Evolutionary conservation across 164 flowering plant genomes (phyloP).

Genomic region (Piper longum): DNA sequence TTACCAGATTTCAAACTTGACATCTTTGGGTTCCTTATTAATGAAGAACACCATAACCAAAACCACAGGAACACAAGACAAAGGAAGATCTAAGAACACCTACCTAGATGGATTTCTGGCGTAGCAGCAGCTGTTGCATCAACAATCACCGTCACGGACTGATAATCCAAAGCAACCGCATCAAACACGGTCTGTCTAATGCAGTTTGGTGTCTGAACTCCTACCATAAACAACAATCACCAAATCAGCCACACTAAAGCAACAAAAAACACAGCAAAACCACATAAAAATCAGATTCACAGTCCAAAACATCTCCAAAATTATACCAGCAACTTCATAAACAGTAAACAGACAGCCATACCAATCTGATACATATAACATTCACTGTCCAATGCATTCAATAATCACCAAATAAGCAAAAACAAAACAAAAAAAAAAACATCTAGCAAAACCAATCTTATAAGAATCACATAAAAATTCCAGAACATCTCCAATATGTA

Average conservation of each 20-base stretch:
- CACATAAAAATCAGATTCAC: neutral
- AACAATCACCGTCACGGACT: slow-evolving; percentile 51
- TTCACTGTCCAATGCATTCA: neutral
- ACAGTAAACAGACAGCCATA: too few species aligned
- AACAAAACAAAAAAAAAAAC: neutral
- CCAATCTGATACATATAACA: too few species aligned
- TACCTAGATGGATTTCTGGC: slow-evolving; percentile 66
- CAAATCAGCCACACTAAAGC: neutral
- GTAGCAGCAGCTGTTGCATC: slow-evolving; percentile 98
- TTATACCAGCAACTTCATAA: slow-evolving; percentile 48
- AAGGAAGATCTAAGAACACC: neutral
- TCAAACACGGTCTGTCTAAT: slow-evolving; percentile 90
- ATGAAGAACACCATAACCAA: neutral
- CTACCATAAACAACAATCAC: slow-evolving; percentile 16
- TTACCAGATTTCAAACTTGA: neutral
- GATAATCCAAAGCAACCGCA: slow-evolving; percentile 81
- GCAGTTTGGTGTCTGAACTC: slow-evolving; percentile 98
- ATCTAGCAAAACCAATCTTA: too few species aligned
- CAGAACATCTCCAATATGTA: too few species aligned
- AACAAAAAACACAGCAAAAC: neutral
- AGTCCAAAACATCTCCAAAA: neutral
- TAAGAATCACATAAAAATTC: too few species aligned
- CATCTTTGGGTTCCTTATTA: neutral
- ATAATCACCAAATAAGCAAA: neutral
- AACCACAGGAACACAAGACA: neutral